Conservation (phyloP, 139 green algal species). For the Astrephomene gubernaculifera region DNA sequence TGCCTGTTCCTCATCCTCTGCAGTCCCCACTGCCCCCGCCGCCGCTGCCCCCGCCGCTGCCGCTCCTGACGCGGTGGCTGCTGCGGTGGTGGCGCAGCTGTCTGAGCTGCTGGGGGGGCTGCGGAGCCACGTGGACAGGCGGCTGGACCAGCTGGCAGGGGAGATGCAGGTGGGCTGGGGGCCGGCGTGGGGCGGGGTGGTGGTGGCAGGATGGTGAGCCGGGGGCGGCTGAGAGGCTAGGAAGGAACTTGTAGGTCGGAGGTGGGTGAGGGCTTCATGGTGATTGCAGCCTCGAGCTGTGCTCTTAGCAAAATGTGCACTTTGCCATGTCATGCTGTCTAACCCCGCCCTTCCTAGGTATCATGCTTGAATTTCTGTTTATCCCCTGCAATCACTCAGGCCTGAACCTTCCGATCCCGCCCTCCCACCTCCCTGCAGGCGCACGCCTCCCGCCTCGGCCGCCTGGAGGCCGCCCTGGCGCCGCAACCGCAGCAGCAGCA, state of each 20-base stretch:
- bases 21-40: no score
- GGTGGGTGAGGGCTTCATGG: no score
- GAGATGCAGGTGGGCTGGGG: slow-evolving; percentile 7
- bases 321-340: no score
- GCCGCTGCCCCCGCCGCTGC: background rate
- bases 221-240: background rate
- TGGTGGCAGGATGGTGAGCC: background rate
- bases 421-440: background rate
- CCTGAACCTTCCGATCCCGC: no score
- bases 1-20: no score
- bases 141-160: slow-evolving; percentile 27
- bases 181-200: background rate
- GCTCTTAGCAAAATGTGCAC: no score
- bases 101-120: slow-evolving; percentile 13
- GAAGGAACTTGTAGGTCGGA: no score
- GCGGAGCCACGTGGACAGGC: slow-evolving; percentile 6
- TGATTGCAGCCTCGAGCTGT: no score
- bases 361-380: no score
- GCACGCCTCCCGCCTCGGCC: background rate
- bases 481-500: background rate
- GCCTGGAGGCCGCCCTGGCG: background rate
- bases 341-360: no score
- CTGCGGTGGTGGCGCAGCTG: background rate
- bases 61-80: background rate
- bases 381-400: no score